Conservation (phyloP, 225 moss, liverwort and hornwort species). For the Climacium dendroides region DNA sequence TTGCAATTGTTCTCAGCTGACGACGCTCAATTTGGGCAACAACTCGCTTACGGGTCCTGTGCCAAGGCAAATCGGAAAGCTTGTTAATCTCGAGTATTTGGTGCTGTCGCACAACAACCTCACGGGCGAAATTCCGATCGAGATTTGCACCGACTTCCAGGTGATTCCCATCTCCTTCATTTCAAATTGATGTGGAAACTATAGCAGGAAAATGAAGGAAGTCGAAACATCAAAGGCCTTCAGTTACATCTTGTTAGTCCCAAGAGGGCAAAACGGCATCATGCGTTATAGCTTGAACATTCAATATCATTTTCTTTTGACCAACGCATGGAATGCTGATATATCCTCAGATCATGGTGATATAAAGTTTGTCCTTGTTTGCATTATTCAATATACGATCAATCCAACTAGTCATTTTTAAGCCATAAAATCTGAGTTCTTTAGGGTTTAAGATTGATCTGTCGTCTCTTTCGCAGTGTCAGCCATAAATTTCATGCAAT, state of each 20-base stretch:
- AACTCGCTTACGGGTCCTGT: conserved; percentile 52
- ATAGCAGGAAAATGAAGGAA: background rate
- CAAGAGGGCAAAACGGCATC: background rate
- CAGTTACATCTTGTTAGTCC: background rate
- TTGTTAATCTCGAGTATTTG: conserved; percentile 63
- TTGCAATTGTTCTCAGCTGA: conserved; percentile 56
- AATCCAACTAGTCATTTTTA: background rate
- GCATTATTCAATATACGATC: background rate
- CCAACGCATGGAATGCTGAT: background rate
- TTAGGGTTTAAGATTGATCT: background rate
- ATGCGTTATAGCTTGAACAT: background rate
- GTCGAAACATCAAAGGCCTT: background rate
- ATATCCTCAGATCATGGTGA: background rate
- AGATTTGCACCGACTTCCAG: conserved; percentile 55
- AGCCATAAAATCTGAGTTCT: background rate
- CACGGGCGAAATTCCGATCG: conserved; percentile 48
- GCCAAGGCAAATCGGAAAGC: conserved; percentile 41
- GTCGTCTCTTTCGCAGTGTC: background rate
- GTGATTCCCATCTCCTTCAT: conserved; percentile 23
- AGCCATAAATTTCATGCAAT: background rate
- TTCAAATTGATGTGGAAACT: too few relatives aligned
- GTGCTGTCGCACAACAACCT: conserved; percentile 61
- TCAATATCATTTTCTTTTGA: background rate
- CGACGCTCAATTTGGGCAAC: conserved; percentile 53
- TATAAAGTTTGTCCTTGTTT: background rate